These are phyloP conservation scores for Podospora tetraspora DNA, from an alignment of 495 filamentous ascomycete genomes.

Conservation along the genomic window DNA sequence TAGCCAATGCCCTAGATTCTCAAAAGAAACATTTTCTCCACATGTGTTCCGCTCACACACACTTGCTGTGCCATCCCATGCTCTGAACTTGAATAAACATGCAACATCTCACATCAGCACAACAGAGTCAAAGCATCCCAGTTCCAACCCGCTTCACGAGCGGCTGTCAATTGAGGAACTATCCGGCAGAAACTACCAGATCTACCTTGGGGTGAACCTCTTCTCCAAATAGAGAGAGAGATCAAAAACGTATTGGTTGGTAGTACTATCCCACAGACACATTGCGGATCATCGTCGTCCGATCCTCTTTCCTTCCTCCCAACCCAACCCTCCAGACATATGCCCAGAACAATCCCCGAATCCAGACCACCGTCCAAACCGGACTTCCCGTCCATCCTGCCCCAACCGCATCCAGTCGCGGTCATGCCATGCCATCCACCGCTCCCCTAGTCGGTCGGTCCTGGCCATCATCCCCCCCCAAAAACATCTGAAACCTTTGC, in stretches of 20 bases:
- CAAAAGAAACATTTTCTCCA: background rate
- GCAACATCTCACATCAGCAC: background rate
- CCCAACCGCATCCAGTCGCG: background rate
- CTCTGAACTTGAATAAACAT: background rate
- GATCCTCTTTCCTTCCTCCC: background rate
- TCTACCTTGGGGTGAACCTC: background rate
- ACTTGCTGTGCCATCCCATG: background rate
- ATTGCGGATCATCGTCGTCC: background rate
- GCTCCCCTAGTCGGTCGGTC: background rate
- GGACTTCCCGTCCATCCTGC: background rate
- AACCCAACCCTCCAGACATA: background rate
- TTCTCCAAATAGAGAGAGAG: background rate
- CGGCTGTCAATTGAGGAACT: background rate
- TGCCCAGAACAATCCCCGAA: background rate
- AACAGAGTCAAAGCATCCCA: background rate
- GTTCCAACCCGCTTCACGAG: background rate
- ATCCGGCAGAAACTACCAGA: background rate
- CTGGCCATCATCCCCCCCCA: background rate
- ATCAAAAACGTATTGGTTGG: background rate
- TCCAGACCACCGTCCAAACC: background rate
- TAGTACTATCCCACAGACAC: background rate
- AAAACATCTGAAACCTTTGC: background rate
- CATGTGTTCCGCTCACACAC: background rate
- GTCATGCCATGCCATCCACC: background rate
- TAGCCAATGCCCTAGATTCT: background rate